Base-by-base conservation (phyloP, 208 protist genomes). In the Leishmania arabica region DNA sequence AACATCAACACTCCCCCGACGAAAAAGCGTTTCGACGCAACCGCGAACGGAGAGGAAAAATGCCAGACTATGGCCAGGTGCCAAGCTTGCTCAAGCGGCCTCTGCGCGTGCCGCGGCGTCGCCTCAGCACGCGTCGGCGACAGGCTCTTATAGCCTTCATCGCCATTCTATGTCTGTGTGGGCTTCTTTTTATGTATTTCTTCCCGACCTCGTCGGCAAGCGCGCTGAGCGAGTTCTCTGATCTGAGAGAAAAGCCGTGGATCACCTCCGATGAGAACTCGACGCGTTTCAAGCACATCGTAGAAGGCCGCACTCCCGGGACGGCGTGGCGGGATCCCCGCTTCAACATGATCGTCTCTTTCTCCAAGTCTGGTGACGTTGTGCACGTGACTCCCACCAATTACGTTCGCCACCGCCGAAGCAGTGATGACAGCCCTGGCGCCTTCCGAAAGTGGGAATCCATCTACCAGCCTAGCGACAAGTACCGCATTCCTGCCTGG, bases 401-500 rank as follows among this genome's bases (percentile, higher is more conserved):
- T 27, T 49, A n/a, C 7, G 21, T 24, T 27, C 79, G 72, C 27
- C 62, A 74, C 37, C 73, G 68, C 17, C 60, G 71, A 13, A 37
- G 17, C 27, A 56, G 27, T 31, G 56, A 78, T n/a, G 27, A 40
- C 40, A 7, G 15, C 37, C 2, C 42, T 17, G 60, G 66, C 3
- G 11, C 11, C 2, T 70, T 66, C 51, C 47, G 11, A 51, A 21
- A 69, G 82, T 91, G 88, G 87, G 68, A 86, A 13, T 75, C 73
- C 2, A 60, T 82, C 34, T 80, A 83, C 17, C 77, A 65, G 56
- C 77, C 86, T 0, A 65, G 65, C 40, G 84, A 87, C 13, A 45
- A 40, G 40, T 81, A 79, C 53, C 6, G 17, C n/a, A 66, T 92
- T 6, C 89, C 89, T 11, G 37, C n/a, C n/a, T 90, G 77, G 69